Conservation (phyloP, 2,329 filamentous ascomycete species). For the Talaromyces islandicus region DNA sequence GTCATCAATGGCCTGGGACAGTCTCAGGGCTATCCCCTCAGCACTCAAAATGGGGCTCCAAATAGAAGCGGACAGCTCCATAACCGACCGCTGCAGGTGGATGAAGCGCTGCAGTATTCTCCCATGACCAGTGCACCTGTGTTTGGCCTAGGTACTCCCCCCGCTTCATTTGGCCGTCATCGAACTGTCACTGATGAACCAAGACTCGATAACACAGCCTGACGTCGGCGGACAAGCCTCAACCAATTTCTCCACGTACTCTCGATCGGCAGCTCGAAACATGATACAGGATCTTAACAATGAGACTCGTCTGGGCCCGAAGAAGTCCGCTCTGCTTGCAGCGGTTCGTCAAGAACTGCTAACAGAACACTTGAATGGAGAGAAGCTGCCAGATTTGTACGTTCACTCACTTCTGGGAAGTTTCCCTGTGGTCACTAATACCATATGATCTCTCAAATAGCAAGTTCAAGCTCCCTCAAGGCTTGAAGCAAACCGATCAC, state of each 20-base stretch:
- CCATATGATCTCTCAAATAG: conserved; percentile 18
- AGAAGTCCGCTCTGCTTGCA: conserved; percentile 58
- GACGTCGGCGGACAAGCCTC: conserved; percentile 37
- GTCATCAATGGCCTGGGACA: conserved; percentile 26
- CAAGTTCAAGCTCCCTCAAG: conserved; percentile 37
- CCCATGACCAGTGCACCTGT: conserved; percentile 45
- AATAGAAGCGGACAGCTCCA: conserved; percentile 17
- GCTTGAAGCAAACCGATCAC: conserved; percentile 16
- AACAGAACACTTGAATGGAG: conserved; percentile 64
- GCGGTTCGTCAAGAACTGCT: conserved; percentile 65
- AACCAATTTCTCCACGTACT: conserved; percentile 37
- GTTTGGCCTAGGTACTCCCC: conserved; percentile 37
- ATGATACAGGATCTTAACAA: conserved; percentile 63
- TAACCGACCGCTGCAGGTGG: conserved; percentile 36
- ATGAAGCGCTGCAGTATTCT: conserved; percentile 44
- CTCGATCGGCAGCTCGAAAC: conserved; percentile 46
- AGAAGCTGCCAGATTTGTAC: conserved; percentile 50
- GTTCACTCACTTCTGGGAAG: conserved; percentile 8
- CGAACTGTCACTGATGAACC: conserved; percentile 17
- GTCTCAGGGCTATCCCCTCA: conserved; percentile 6
- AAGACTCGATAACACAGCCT: conserved; percentile 37
- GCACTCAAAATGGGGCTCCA: conserved; percentile 11
- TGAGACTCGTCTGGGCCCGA: conserved; percentile 57
- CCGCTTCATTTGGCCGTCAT: conserved; percentile 7
- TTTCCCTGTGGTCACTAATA: neutral